A percentile compares a stretch with the other conserved stretches of the same genome.
Evolutionary conservation across 768 basidiomycete species (phyloP).

Genomic region (Paxillus rubicundulus): DNA sequence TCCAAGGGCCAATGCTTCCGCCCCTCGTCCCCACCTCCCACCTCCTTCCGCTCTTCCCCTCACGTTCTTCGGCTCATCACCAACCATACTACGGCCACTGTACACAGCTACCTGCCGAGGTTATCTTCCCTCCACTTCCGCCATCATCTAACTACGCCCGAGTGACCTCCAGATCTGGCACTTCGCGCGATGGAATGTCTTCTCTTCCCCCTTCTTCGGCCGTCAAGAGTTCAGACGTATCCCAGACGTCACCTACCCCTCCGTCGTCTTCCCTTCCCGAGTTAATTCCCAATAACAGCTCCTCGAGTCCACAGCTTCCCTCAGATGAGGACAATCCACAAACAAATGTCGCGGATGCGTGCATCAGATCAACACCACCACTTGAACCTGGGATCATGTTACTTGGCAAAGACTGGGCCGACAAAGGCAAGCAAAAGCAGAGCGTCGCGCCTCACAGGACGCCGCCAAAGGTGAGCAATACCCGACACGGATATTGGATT

Average conservation of each 20-base stretch:
- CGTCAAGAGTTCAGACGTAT: slow-evolving; percentile 18
- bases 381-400: slow-evolving; percentile 6
- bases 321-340: slow-evolving; percentile 27
- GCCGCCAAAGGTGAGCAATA: slow-evolving; percentile 24
- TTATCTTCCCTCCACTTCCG: slow-evolving; percentile 75
- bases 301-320: slow-evolving; percentile 58
- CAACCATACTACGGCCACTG: slow-evolving; percentile 74
- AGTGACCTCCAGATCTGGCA: slow-evolving; percentile 17
- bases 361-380: slow-evolving; percentile 18
- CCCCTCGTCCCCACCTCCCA: slow-evolving; percentile 24
- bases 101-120: slow-evolving; percentile 53
- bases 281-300: slow-evolving; percentile 58
- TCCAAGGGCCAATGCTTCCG: slow-evolving; percentile 18
- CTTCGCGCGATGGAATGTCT: slow-evolving; percentile 1
- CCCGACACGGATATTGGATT: neutral
- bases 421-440: slow-evolving; percentile 20
- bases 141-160: slow-evolving; percentile 43
- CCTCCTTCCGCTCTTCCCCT: slow-evolving; percentile 44
- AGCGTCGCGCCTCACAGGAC: slow-evolving; percentile 19
- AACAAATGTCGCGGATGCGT: slow-evolving; percentile 14
- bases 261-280: slow-evolving; percentile 52
- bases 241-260: slow-evolving; percentile 29
- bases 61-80: slow-evolving; percentile 59
- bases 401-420: slow-evolving; percentile 7
- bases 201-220: slow-evolving; percentile 25